These are phyloP conservation scores for Yamadazyma sp. DNA, from an alignment of 805 yeast genomes.

Conservation along the genomic window DNA sequence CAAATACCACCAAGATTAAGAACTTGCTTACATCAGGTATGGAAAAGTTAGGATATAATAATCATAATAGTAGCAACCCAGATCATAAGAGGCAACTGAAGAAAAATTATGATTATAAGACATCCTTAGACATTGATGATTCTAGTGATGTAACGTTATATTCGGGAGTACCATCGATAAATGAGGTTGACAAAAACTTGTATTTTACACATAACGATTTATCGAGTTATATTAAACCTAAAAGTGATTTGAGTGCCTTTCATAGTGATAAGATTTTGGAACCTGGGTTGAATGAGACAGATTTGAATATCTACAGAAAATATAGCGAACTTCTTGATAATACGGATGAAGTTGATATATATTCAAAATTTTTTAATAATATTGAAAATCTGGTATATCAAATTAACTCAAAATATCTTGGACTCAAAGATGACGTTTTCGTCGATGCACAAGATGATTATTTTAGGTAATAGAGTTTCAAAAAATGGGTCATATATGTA, in stretches of 20 bases:
- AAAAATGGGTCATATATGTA: no score
- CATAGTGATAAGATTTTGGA: no score
- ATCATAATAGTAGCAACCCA: background rate
- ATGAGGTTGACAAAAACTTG: constrained; percentile 3
- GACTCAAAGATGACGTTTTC: constrained; percentile 7
- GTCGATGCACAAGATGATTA: constrained; percentile 12
- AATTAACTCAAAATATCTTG: constrained; percentile 5
- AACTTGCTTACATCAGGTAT: constrained; percentile 15
- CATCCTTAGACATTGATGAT: constrained; percentile 3
- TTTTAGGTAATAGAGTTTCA: constrained; percentile 7
- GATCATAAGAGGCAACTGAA: constrained; percentile 2
- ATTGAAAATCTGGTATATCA: background rate
- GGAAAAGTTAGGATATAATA: constrained; percentile 15
- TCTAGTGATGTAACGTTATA: background rate
- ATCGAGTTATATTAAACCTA: background rate
- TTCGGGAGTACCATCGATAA: constrained; percentile 3
- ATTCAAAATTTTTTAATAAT: constrained; percentile 1
- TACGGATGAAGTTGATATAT: constrained; percentile 3
- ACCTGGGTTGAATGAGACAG: background rate
- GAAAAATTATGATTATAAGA: background rate
- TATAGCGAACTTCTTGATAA: constrained; percentile 5
- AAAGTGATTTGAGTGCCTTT: background rate
- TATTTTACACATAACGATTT: constrained; percentile 8
- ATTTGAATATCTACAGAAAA: constrained; percentile 5
- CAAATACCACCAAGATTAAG: constrained; percentile 13